Evolutionary conservation across 306 rosid species (phyloP), one percentile per base, ranked within the genome.

Genomic region (Quillaja saponaria): DNA sequence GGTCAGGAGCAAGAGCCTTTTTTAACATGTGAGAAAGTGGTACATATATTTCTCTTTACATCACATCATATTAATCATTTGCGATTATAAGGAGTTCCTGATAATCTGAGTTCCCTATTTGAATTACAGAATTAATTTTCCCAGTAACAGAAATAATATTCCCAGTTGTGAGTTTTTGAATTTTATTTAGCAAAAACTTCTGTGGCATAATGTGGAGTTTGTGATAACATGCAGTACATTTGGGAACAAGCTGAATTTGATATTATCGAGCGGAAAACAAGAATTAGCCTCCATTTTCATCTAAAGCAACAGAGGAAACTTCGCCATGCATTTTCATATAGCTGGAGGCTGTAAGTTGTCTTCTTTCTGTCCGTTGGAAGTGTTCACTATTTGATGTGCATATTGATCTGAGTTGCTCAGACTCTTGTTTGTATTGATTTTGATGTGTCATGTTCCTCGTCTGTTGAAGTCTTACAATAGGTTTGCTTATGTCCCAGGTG

Each of bases 181-280:
- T 63, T 50, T 64, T 63, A 20, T 42, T 34, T 52, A 14, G 45
- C 20, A 21, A 25, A 37, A 18, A 34, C 17, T 13, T 10, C 19
- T 45, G 55, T 76, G 61, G 2, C 46, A 8, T 66, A 37, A 61
- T 52, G 42, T 58, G 49, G 35, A 69, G 44, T 63, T 54, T 34
- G 69, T 55, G 55, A 61, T 51, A 72, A 67, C 68, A 38, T 80
- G 85, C 86, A 88, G 97, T 88, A 88, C 65, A 76, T 82, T 7
- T 91, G 98, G 95, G 98, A 91, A 82, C 96, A 91, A 82, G 96
- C 85, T 44, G 98, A 91, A 55, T 91, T 88, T 12, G 95, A 91
- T 71, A 71, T 88, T 49, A 63, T 88, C 68, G 87, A 85, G 73
- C 84, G 96, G 40, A 91, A 80, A 76, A 88, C 96, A 69, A 84